These are phyloP conservation scores for Cystobasidiopsis lactophilus DNA, from an alignment of 768 basidiomycete species.

Conservation along the genomic window DNA sequence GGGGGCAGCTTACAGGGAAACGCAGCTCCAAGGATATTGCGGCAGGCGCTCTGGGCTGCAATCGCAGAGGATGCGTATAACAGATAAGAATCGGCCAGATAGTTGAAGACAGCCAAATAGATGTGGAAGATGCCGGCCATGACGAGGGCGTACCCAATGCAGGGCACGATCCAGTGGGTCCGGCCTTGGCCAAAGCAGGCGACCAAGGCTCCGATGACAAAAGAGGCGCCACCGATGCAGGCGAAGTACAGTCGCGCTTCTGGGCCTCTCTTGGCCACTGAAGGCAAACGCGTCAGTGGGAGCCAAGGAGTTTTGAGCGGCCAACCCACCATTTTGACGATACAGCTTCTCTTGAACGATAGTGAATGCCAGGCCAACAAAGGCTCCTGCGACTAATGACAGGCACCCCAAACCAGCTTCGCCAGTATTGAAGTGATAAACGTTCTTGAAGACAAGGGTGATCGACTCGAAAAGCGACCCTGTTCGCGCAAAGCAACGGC, in stretches of 20 bases:
- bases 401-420: background rate
- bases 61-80: background rate
- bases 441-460: background rate
- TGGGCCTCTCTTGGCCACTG: background rate
- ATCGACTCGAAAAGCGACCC: background rate
- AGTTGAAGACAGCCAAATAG: background rate
- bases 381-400: background rate
- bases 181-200: background rate
- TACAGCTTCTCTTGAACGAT: conserved; percentile 1
- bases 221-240: background rate
- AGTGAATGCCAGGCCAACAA: background rate
- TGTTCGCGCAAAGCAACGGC: background rate
- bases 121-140: conserved; percentile 1
- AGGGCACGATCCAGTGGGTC: background rate
- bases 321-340: background rate
- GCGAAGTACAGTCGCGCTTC: conserved; percentile 1
- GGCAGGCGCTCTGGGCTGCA: background rate
- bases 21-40: too few species aligned
- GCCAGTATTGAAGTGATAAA: conserved; percentile 1
- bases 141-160: background rate
- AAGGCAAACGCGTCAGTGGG: too few species aligned
- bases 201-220: background rate
- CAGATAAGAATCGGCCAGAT: background rate
- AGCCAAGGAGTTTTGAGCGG: too few species aligned
- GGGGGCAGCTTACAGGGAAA: too few species aligned